These are phyloP conservation scores for Xylaria sp. DNA, from an alignment of 2,329 filamentous ascomycete genomes.

Conservation along the genomic window DNA sequence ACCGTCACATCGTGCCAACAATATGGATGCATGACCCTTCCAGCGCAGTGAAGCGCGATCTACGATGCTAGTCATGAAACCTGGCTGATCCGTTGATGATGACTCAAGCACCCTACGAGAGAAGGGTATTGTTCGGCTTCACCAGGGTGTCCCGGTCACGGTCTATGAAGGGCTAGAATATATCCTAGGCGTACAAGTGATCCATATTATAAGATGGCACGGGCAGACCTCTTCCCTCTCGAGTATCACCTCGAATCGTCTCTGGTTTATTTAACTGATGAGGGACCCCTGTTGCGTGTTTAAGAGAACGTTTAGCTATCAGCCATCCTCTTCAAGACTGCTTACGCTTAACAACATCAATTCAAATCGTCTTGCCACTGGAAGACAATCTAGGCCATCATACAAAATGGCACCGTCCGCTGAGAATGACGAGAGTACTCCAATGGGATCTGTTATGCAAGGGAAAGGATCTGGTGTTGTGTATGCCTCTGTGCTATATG, in stretches of 20 bases:
- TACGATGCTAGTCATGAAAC: slow-evolving; percentile 42
- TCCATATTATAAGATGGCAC: not conserved
- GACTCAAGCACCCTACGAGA: slow-evolving; percentile 16
- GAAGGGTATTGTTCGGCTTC: slow-evolving; percentile 28
- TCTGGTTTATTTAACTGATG: not conserved
- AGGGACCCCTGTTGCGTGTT: not conserved
- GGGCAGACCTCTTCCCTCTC: slow-evolving; percentile 21
- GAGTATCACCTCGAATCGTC: slow-evolving; percentile 3
- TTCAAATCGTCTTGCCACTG: not conserved
- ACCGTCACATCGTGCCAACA: slow-evolving; percentile 42
- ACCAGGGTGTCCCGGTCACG: slow-evolving; percentile 21
- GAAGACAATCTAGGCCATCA: slow-evolving; percentile 26
- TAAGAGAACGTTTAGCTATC: not conserved
- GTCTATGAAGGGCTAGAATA: slow-evolving; percentile 12
- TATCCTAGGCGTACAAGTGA: not conserved
- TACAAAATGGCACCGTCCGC: slow-evolving; percentile 58
- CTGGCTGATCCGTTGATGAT: slow-evolving; percentile 39
- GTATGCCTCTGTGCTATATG: slow-evolving; percentile 63
- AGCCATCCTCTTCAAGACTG: not conserved
- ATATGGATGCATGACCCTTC: slow-evolving; percentile 45
- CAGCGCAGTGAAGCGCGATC: slow-evolving; percentile 43
- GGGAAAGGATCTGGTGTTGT: slow-evolving; percentile 51
- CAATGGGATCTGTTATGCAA: slow-evolving; percentile 52
- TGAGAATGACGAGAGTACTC: slow-evolving; percentile 47
- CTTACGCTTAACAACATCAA: no score